These are phyloP conservation scores for Hericium coralloides DNA, from an alignment of 768 basidiomycete species.

Conservation along the genomic window DNA sequence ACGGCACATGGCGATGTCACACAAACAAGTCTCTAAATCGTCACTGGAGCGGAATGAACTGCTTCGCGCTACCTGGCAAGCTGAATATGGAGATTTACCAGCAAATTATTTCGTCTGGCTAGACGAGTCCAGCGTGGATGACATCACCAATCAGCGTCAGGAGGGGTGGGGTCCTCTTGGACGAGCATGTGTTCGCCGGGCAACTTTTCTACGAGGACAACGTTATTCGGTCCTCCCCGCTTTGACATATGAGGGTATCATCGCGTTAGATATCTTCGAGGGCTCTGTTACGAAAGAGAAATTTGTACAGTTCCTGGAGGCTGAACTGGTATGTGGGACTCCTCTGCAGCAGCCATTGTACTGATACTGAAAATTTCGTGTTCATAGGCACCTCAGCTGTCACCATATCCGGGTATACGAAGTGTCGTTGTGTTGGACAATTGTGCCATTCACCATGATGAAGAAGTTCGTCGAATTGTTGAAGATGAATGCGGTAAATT, in stretches of 20 bases:
- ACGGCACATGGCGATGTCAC: slow-evolving; percentile 12
- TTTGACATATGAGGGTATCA: slow-evolving; percentile 8
- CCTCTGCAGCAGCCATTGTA: no score
- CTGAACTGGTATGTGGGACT: slow-evolving; percentile 11
- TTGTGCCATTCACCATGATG: slow-evolving; percentile 31
- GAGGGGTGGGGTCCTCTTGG: slow-evolving; percentile 9
- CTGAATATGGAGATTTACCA: slow-evolving; percentile 15
- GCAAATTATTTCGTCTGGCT: slow-evolving; percentile 7
- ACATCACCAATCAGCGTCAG: slow-evolving; percentile 4
- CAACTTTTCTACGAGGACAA: slow-evolving; percentile 6
- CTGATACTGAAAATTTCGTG: no score
- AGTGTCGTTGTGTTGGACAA: slow-evolving; percentile 34
- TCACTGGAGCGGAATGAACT: slow-evolving; percentile 24
- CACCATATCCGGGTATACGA: slow-evolving; percentile 25
- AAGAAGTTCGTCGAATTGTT: slow-evolving; percentile 24
- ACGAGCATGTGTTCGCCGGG: slow-evolving; percentile 5
- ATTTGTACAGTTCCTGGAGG: slow-evolving; percentile 22
- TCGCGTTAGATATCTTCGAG: slow-evolving; percentile 17
- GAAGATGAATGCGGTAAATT: slow-evolving; percentile 12
- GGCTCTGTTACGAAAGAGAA: slow-evolving; percentile 24
- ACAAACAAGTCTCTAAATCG: slow-evolving; percentile 18
- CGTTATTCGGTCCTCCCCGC: slow-evolving; percentile 13
- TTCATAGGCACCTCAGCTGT: slow-evolving; percentile 18
- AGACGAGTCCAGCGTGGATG: slow-evolving; percentile 14
- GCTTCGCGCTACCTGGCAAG: slow-evolving; percentile 17